Evolutionary conservation across 306 rosid species (phyloP).

Genomic region (Cucurbita maxima): DNA sequence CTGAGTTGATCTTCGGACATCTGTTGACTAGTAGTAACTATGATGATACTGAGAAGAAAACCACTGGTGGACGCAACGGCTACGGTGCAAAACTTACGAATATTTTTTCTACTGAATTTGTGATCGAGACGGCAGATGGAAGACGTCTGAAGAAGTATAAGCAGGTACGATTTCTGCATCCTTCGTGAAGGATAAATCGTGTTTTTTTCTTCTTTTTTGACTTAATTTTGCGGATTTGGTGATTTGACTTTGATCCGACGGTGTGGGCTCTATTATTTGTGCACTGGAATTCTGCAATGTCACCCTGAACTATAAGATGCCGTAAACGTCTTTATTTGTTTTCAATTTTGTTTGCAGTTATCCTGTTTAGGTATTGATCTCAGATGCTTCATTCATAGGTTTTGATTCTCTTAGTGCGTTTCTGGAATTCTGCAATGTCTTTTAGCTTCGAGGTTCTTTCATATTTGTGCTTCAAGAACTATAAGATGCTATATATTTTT

Average conservation of each 20-base stretch:
- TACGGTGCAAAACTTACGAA: constrained; percentile 94
- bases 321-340: too few relatives aligned
- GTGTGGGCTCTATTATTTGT: not conserved
- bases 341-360: too few relatives aligned
- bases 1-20: constrained; percentile 86
- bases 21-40: constrained; percentile 81
- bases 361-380: too few relatives aligned
- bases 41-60: constrained; percentile 68
- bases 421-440: not conserved
- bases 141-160: constrained; percentile 69
- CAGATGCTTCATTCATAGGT: too few relatives aligned
- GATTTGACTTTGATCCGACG: not conserved
- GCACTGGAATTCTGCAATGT: too few relatives aligned
- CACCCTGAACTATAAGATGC: too few relatives aligned
- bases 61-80: constrained; percentile 88
- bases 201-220: not conserved
- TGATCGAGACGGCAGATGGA: constrained; percentile 89
- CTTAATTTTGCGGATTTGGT: not conserved
- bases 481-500: not conserved
- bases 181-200: not conserved
- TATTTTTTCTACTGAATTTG: constrained; percentile 72
- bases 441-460: not conserved
- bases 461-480: not conserved
- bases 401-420: not conserved
- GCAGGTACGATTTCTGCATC: constrained; percentile 33